These are phyloP conservation scores for Vicia sativa DNA, from an alignment of 306 rosid genomes.

Conservation along the genomic window DNA sequence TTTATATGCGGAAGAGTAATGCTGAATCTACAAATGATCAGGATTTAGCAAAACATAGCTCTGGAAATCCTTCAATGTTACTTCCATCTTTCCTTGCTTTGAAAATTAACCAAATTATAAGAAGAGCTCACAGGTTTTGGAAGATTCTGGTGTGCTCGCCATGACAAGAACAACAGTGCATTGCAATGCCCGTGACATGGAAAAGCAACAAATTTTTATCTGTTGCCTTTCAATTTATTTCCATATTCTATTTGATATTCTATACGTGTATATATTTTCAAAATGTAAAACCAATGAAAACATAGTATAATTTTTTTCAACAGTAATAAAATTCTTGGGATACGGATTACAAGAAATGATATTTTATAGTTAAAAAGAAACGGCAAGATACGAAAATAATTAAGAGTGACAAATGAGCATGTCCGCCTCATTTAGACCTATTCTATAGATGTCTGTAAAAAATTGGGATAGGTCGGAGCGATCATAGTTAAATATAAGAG, in stretches of 20 bases:
- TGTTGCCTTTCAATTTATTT: constrained; percentile 9
- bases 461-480: too few relatives aligned
- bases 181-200: neutral
- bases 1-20: constrained; percentile 62
- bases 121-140: constrained; percentile 72
- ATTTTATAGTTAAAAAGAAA: too few relatives aligned
- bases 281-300: too few relatives aligned
- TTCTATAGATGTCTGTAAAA: too few relatives aligned
- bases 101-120: constrained; percentile 52
- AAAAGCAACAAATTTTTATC: constrained; percentile 20
- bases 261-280: too few relatives aligned
- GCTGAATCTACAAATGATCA: constrained; percentile 38
- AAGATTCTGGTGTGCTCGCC: constrained; percentile 60
- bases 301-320: too few relatives aligned
- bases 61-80: constrained; percentile 43
- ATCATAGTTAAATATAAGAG: too few relatives aligned
- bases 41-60: constrained; percentile 18
- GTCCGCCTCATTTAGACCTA: too few relatives aligned
- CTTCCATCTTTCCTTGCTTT: constrained; percentile 46
- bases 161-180: constrained; percentile 27
- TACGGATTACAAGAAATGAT: too few relatives aligned
- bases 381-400: too few relatives aligned
- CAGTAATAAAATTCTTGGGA: too few relatives aligned
- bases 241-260: neutral
- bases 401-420: too few relatives aligned